Evolutionary conservation across 257 asterid species (phyloP).

Genomic region (Lavandula angustifolia): DNA sequence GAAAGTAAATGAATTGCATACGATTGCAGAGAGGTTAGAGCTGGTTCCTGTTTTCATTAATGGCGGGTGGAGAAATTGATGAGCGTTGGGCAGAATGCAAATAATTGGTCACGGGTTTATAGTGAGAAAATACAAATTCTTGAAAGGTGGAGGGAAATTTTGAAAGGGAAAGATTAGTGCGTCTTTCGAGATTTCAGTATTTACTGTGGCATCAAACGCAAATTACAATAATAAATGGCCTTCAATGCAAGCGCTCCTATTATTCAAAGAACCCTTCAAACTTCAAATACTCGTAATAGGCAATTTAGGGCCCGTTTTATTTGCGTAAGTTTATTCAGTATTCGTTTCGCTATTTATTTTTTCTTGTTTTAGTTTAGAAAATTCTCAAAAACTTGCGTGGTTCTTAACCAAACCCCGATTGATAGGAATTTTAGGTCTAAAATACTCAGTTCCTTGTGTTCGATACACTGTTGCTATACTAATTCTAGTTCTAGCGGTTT

Average conservation of each 20-base stretch:
- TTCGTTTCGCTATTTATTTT: no score
- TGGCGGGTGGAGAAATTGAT: slow-evolving; percentile 38
- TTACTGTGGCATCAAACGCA: slow-evolving; percentile 34
- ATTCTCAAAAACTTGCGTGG: no score
- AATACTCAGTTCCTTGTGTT: no score
- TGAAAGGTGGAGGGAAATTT: slow-evolving; percentile 34
- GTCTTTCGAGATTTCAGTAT: slow-evolving; percentile 24
- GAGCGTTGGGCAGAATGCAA: slow-evolving; percentile 37
- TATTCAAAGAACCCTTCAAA: not conserved
- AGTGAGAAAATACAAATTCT: slow-evolving; percentile 36
- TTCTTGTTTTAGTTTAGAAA: no score
- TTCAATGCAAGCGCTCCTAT: not conserved
- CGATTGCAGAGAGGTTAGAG: slow-evolving; percentile 8
- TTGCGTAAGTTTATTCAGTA: no score
- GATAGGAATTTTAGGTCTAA: no score
- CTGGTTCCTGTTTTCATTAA: slow-evolving; percentile 33
- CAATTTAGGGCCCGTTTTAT: no score
- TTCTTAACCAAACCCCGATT: no score
- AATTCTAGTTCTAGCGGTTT: no score
- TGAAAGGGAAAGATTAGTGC: not conserved
- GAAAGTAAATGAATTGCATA: slow-evolving; percentile 23
- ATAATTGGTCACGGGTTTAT: slow-evolving; percentile 43
- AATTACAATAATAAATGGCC: slow-evolving; percentile 27
- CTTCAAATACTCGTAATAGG: no score
- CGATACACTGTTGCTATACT: no score